phyloP scores from a whole-genome alignment of 352 stramenopile species.

The Phytophthora citricola region DNA sequence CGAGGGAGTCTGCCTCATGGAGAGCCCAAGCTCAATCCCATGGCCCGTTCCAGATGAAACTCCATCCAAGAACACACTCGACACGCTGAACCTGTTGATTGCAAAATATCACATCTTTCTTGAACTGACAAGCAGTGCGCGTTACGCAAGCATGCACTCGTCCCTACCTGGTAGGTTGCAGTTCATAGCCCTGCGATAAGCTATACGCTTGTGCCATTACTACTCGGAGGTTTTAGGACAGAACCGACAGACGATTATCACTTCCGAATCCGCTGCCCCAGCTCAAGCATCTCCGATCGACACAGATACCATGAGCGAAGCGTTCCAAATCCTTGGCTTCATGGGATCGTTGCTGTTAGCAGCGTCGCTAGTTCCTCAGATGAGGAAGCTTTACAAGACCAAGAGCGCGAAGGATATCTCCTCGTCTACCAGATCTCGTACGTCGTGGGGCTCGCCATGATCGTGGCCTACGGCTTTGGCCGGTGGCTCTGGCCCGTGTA shows the following conservation, averaged over 20 bases:
- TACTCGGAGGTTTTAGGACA: conserved; percentile 9
- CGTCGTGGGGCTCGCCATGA: conserved; percentile 44
- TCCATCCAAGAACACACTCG: not conserved
- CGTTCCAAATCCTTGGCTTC: conserved; percentile 55
- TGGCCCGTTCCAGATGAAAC: no score
- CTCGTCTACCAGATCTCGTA: conserved; percentile 54
- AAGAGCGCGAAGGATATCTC: conserved; percentile 66
- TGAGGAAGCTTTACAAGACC: conserved; percentile 56
- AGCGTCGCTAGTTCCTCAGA: conserved; percentile 50
- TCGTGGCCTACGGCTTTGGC: conserved; percentile 56
- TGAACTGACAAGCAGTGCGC: not conserved
- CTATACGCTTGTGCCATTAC: not conserved
- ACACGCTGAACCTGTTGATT: not conserved
- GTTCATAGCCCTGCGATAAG: conserved; percentile 1
- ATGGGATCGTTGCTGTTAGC: conserved; percentile 55
- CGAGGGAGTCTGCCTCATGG: no score
- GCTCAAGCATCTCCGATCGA: conserved; percentile 11
- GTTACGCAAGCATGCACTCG: not conserved
- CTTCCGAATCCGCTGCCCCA: conserved; percentile 17
- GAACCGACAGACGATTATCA: conserved; percentile 3
- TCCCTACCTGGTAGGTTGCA: not conserved
- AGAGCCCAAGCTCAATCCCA: no score
- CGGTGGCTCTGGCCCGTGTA: conserved; percentile 61
- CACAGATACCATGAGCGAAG: conserved; percentile 22
- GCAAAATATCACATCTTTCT: not conserved